Evolutionary conservation across 2,329 filamentous ascomycete genomes (phyloP), one percentile per base, ranked within the genome.

Genomic region (Teratosphaeria destructans): DNA sequence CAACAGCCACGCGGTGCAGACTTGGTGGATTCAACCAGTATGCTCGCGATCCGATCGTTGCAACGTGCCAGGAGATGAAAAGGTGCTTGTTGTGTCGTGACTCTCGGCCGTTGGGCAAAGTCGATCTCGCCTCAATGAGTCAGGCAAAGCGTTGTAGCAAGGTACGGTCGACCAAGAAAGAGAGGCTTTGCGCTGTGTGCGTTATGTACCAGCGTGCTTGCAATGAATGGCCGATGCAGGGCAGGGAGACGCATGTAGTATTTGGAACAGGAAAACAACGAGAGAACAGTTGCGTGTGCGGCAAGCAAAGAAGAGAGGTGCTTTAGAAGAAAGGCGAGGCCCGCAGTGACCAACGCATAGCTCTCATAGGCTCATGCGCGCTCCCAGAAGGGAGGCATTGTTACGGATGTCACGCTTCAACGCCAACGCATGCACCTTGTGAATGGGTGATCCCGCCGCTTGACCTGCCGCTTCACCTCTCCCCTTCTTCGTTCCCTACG

Each of bases 331-430:
- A 54, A 54, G 53, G 27, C 26, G 34, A 54, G 34, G 53, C 27
- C 53, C 27, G 53, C 53, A 37, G 27, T 54, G 53, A 37, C 53
- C 53, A 54, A 54, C 53, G 53, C 27, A 54, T 54, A 37, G 53
- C 53, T 37, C 27, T 14, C 12, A 54, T 32, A 54, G 27, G 27
- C 53, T 54, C 26, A 37, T 54, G 34, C 27, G 53, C 27, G 53
- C 27, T 54, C 55, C 55, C 55, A 56, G 37, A 49, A 56, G 55
- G 39, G 32, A 56, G 55, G 55, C 55, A 56, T 56, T 56, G 55
- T 56, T 37, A 37, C 39, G 55, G 34, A 56, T 56, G 55, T 56
- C 39, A 56, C 55, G 55, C 55, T 49, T 56, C 55, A 47, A 47
- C 32, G 55, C 55, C 55, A 56, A 27, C 55, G 55, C 55, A 56